phyloP scores from a whole-genome alignment of 441 rosid species.

The Adansonia rubrostipa region DNA sequence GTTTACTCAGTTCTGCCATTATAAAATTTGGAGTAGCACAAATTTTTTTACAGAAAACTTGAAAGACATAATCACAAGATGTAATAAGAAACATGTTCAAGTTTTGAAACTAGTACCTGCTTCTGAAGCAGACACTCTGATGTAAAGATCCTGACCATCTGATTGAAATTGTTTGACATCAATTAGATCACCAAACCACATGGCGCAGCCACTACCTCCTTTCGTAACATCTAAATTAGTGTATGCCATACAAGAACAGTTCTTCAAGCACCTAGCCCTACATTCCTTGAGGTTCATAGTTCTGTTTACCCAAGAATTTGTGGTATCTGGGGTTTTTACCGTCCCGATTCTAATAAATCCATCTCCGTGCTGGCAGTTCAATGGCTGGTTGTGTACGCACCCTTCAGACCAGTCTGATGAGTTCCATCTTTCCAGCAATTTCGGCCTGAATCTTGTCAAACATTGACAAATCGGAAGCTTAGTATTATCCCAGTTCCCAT shows the following conservation, averaged over 20 bases:
- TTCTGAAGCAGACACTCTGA: slow-evolving; percentile 40
- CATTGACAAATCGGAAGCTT: slow-evolving; percentile 3
- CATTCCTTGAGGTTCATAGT: slow-evolving; percentile 34
- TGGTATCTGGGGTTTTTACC: slow-evolving; percentile 20
- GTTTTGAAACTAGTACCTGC: background rate
- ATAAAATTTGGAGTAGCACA: background rate
- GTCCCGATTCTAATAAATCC: background rate
- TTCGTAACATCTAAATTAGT: slow-evolving; percentile 29
- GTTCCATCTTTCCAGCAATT: background rate
- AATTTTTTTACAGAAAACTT: background rate
- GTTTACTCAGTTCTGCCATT: background rate
- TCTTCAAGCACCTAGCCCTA: slow-evolving; percentile 34
- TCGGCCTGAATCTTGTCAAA: background rate
- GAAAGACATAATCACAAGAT: background rate
- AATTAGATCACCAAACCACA: slow-evolving; percentile 49
- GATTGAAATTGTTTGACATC: slow-evolving; percentile 38
- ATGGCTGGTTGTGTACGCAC: background rate
- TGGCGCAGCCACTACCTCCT: slow-evolving; percentile 43
- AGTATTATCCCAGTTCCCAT: background rate
- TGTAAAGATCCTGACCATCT: slow-evolving; percentile 43
- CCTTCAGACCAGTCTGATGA: slow-evolving; percentile 9
- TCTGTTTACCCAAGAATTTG: slow-evolving; percentile 1
- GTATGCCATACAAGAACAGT: slow-evolving; percentile 48
- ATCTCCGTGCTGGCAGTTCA: slow-evolving; percentile 1
- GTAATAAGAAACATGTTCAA: slow-evolving; percentile 4